Evolutionary conservation across 495 filamentous ascomycete species (phyloP), one percentile per base, ranked within the genome.

Genomic region (Aspergillus saccharolyticus): DNA sequence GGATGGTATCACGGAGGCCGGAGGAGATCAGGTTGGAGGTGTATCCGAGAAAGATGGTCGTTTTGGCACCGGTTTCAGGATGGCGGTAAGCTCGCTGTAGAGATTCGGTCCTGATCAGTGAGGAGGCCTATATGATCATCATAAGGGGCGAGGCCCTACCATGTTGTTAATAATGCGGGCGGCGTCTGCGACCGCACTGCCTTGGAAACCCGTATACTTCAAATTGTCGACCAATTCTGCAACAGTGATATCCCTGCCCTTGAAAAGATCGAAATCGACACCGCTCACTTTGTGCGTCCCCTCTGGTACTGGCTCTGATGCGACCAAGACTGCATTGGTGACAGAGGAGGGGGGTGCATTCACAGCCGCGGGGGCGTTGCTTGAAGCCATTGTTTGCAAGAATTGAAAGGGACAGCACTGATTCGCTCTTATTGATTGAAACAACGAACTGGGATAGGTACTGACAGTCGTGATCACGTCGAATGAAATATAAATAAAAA

Each of bases 1-100:
- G 89, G 62, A 99, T 74, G 21, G 90, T 94, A 59, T 94, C 90
- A 18, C 94, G 83, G 3, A 99, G 80, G 14, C 95, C 94, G 18
- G 93, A 97, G 1, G 94, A 97, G 62, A 98, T 95, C 54, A 99
- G 78, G 69, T 99, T 97, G 18, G 89, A 94, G 22, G 94, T 97
- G 73, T 95, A 99, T 44, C 95, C 95, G 18, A 97, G 85, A 74
- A 97, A 97, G 68, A 97, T 93, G 47, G 92, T 97, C 8, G 91
- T 91, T 62, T 80, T 81, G 15, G 85, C 80, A 24, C 78, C 80
- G 3, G 87, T 87, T 64, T 89, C 85, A 0, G 88, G 83, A 63
- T 95, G 85, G 42, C 80, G 77, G 79, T 86, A 97, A 18, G 83
- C 76, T 54, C 89, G 81, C 90, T 93, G 4, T 17, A 8, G 12